Evolutionary conservation across 148 eudicot genomes (phyloP), one percentile per base, ranked within the genome.

Genomic region (Drosera capensis): DNA sequence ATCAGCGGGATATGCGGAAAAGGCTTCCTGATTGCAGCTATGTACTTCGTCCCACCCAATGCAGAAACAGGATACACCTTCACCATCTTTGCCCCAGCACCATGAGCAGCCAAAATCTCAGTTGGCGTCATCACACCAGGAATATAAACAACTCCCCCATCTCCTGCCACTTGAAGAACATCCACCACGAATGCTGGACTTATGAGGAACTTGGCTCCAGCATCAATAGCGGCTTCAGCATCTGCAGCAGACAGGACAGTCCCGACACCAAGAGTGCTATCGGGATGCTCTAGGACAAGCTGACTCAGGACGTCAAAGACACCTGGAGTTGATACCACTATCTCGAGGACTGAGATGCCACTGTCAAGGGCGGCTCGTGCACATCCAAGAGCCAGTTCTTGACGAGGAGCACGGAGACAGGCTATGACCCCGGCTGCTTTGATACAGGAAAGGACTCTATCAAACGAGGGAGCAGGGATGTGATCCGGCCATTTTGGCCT

Each of bases 101-200:
- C 61, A 46, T 62, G 64, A 34, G 94, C 94, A 53, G 56, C 63
- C 43, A 76, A 38, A 60, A 87, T 73, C 96, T 87, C 96, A 23
- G 96, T 71, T 29, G 96, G 96, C 48, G 88, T 87, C 94, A 79
- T 79, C 43, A 43, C 94, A 19, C 96, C 96, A n/a, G 96, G 96
- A 47, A 87, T 79, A 59, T 82, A 87, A n/a, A 87, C 56, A 45
- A 66, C 74, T 36, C 79, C 67, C 15, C 61, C 40, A 2, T 59
- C 65, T 58, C 59, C 45, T 60, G 62, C 61, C 54, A 68, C 57
- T 15, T 66, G 62, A 25, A 71, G 38, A 49, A 86, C 62, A 20
- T 64, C 88, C 96, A 82, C n/a, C n/a, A 86, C 67, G 57, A 72
- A 58, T 58, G 81, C 96, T 53, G 96, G 96, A 64, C 96, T 82